Evolutionary conservation across 2,329 filamentous ascomycete species (phyloP).

Genomic region (Clarireedia monteithiana): DNA sequence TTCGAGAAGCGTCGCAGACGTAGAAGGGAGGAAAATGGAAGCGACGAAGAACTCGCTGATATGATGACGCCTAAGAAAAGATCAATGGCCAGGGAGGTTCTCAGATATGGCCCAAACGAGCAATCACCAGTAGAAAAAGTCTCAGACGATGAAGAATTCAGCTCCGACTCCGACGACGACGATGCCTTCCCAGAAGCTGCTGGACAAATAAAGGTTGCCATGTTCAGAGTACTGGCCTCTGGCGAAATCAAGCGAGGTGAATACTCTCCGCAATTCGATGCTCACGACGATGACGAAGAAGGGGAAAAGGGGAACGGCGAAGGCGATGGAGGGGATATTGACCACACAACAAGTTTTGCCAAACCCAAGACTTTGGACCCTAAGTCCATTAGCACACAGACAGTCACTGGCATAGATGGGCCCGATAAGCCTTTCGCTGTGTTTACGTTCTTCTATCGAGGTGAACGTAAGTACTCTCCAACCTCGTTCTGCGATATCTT

Average conservation of each 20-base stretch:
- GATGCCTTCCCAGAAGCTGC: constrained; percentile 90
- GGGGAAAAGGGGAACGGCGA: constrained; percentile 41
- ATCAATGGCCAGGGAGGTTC: constrained; percentile 43
- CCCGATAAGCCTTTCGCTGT: constrained; percentile 93
- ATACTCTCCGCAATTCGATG: constrained; percentile 95
- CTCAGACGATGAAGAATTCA: constrained; percentile 57
- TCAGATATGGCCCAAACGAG: constrained; percentile 75
- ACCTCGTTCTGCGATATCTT: constrained; percentile 6
- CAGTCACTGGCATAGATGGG: constrained; percentile 95
- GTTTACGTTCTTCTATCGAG: constrained; percentile 97
- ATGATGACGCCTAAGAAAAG: constrained; percentile 26
- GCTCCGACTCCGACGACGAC: constrained; percentile 61
- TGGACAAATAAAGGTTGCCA: constrained; percentile 94
- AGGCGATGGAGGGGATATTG: constrained; percentile 66
- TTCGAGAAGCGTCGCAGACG: constrained; percentile 61
- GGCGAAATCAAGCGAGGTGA: constrained; percentile 97
- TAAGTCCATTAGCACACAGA: constrained; percentile 96
- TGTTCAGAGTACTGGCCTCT: constrained; percentile 90
- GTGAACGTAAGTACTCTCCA: constrained; percentile 65
- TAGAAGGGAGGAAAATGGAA: constrained; percentile 44
- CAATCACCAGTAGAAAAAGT: constrained; percentile 65
- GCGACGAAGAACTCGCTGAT: constrained; percentile 38
- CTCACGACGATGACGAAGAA: constrained; percentile 75
- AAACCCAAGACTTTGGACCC: constrained; percentile 94
- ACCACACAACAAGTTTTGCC: constrained; percentile 96